Evolutionary conservation across 768 basidiomycete species (phyloP), one percentile per base, ranked within the genome.

Genomic region (Lactifluus rugatus): DNA sequence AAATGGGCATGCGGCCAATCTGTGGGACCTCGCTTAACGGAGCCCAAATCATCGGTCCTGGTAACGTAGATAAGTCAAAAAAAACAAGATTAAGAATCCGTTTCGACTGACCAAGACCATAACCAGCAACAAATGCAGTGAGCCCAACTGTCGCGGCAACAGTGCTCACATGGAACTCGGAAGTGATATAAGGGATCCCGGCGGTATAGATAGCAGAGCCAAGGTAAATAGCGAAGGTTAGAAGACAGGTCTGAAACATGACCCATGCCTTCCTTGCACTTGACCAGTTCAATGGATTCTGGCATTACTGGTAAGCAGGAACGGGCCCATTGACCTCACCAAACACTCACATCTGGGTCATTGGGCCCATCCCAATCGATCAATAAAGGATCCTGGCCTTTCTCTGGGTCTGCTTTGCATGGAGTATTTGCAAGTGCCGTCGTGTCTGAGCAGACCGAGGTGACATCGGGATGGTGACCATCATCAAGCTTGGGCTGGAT

Each of bases 21-120:
- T 66, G 56, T 2, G 71, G 70, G 23, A 73, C 60, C 56, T 73
- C 72, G 47, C 66, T 68, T 19, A 73, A 58, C 7, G 72, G 71
- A n/a, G n/a, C n/a, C n/a, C n/a, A n/a, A n/a, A n/a, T n/a, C n/a
- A n/a, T n/a, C n/a, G n/a, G n/a, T n/a, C 68, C 70, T 19, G 62
- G 1, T 19, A 23, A 17, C 56, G n/a, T 25, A 6, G 8, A 19
- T 19, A 2, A 5, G 34, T n/a, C 2, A 26, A 28, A 36, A 16
- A 11, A n/a, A 31, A n/a, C 7, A 41, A n/a, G 19, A 16, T 10
- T 5, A 14, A 26, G 23, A 46, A 50, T 36, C 54, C 36, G 48
- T 31, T 3, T 69, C 6, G n/a, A n/a, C n/a, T n/a, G n/a, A n/a
- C n/a, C n/a, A n/a, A n/a, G n/a, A n/a, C n/a, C n/a, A n/a, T n/a